Base-by-base conservation (phyloP, 768 basidiomycete genomes). In the Lyophyllum semitale region DNA sequence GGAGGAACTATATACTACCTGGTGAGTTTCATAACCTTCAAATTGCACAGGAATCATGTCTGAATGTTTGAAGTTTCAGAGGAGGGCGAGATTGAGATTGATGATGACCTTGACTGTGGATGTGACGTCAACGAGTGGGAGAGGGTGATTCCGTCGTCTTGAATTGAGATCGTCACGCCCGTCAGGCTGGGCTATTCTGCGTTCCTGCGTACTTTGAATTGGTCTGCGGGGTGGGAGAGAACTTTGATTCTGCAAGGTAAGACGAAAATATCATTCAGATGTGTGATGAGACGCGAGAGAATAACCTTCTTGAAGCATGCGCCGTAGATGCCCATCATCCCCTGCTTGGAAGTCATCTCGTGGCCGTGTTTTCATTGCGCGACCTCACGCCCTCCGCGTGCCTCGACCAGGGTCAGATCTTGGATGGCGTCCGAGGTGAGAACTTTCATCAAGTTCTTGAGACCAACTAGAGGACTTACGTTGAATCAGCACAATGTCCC, bases 401-500 rank as follows among this genome's bases (percentile, higher is more conserved):
- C 96, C 70, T 99, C 97, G 3, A 99, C 93, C 48, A 94, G 87
- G 2, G 97, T 99, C 0, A 97, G 97, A 68, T 98, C 97, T 81
- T 94, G 91, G 23, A 99, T 88, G 0, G 95, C 96, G 65, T 98
- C 95, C 8, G 92, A 91, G 0, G 97, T 98, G 25, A 99, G 78
- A 15, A 99, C 97, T 66, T 93, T 94, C 95, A 98, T 98, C 68
- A 98, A 72, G 71, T 99, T 99, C 38, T 91, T 84, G 57, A 99
- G 78, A 25, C 94, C 93, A 54, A 99, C 96, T 95, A 23, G 51
- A 29, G 2, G n/a, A n/a, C n/a, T n/a, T 12, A 12, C n/a, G 33
- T 32, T 48, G 12, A 55, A n/a, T 37, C 46, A 23, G 41, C 35
- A 52, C 2, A 27, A 35, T 22, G 32, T n/a, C n/a, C n/a, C 9